These are phyloP conservation scores for Malassezia globosa DNA, from an alignment of 1,284 basidiomycete genomes.

Conservation along the genomic window DNA sequence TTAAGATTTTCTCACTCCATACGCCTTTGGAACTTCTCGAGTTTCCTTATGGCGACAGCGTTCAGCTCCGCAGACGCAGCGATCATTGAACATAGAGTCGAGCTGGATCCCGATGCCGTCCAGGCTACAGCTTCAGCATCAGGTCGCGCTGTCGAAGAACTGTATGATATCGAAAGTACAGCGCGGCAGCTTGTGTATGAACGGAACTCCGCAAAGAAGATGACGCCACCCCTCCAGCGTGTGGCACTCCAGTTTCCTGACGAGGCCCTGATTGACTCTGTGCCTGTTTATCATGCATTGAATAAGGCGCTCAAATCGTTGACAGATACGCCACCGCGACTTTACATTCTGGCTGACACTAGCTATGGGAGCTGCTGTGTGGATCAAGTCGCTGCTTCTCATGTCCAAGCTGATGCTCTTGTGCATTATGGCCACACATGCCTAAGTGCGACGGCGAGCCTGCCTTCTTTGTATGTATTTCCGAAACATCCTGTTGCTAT, in stretches of 20 bases:
- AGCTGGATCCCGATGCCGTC: conserved; percentile 28
- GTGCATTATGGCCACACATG: conserved; percentile 97
- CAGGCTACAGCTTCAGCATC: conserved; percentile 29
- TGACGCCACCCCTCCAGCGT: conserved; percentile 17
- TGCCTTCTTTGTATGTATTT: conserved; percentile 76
- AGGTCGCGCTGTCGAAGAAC: conserved; percentile 21
- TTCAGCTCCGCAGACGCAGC: conserved; percentile 39
- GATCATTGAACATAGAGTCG: conserved; percentile 30
- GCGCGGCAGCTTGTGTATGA: conserved; percentile 14
- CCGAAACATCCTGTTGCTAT: conserved; percentile 57
- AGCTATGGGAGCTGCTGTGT: conserved; percentile 98
- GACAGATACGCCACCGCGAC: conserved; percentile 45
- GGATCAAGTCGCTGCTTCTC: conserved; percentile 87
- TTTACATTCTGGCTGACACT: conserved; percentile 88
- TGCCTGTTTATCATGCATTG: conserved; percentile 57
- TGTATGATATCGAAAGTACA: conserved; percentile 35
- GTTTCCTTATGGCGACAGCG: conserved; percentile 7
- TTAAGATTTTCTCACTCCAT: not conserved
- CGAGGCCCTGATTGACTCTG: conserved; percentile 74
- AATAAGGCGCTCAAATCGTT: conserved; percentile 55
- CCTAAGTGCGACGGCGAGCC: conserved; percentile 68
- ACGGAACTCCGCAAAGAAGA: not conserved
- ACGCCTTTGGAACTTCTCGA: not conserved
- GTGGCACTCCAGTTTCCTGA: conserved; percentile 87
- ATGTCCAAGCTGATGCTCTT: conserved; percentile 79